phyloP scores from a whole-genome alignment of 225 moss, liverwort and hornwort species.

The Rhytidiadelphus loreus region DNA sequence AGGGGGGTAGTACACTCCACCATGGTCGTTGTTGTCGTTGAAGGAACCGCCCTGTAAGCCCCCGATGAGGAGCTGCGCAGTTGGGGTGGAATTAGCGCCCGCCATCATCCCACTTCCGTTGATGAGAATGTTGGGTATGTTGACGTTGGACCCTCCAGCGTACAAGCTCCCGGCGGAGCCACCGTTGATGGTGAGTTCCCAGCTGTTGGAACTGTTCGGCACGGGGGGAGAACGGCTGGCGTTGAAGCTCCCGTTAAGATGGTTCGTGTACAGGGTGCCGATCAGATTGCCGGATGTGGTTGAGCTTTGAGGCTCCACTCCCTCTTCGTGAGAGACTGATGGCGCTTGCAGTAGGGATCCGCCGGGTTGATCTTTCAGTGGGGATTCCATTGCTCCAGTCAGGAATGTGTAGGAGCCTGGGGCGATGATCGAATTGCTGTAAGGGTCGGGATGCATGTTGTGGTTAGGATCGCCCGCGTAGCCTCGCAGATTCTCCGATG shows the following conservation, averaged over 20 bases:
- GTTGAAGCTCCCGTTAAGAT: slow-evolving; percentile 6
- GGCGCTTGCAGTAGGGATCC: slow-evolving; percentile 1
- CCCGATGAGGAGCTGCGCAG: slow-evolving; percentile 39
- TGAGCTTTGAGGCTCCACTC: not conserved
- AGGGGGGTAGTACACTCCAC: slow-evolving; percentile 20
- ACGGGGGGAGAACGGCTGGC: not conserved
- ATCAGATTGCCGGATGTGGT: slow-evolving; percentile 2
- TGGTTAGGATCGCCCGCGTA: slow-evolving; percentile 11
- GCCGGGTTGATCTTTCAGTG: slow-evolving; percentile 7
- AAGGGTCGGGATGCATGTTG: slow-evolving; percentile 16
- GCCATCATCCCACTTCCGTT: slow-evolving; percentile 17
- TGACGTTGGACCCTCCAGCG: slow-evolving; percentile 6
- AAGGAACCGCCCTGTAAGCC: slow-evolving; percentile 41
- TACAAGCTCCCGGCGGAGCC: not conserved
- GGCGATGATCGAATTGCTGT: slow-evolving; percentile 19
- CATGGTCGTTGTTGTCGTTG: slow-evolving; percentile 13
- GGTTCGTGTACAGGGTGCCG: slow-evolving; percentile 40
- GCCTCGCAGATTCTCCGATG: slow-evolving; percentile 13
- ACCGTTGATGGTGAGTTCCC: slow-evolving; percentile 23
- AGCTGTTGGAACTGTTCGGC: slow-evolving; percentile 14
- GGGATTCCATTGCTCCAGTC: slow-evolving; percentile 12
- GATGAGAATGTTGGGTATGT: slow-evolving; percentile 26
- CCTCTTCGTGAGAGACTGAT: not conserved
- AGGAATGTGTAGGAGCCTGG: slow-evolving; percentile 41
- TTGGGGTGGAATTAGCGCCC: not conserved